These are phyloP conservation scores for Tolypocladium cylindrosporum DNA, from an alignment of 2,329 filamentous ascomycete genomes.

Conservation along the genomic window DNA sequence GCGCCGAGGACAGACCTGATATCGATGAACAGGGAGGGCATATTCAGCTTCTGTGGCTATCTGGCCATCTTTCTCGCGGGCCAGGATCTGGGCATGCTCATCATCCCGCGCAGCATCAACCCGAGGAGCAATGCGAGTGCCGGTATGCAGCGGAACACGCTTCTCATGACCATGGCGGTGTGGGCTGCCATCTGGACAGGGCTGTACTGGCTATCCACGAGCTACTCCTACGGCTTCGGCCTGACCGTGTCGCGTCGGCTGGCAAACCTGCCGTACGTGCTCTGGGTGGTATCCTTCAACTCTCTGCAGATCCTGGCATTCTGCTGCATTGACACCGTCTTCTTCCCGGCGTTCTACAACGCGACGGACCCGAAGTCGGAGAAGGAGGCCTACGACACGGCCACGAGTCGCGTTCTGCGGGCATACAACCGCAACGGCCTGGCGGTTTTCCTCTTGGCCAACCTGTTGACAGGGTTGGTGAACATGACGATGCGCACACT, in stretches of 20 bases:
- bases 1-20: conserved; percentile 70
- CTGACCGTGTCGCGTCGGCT: conserved; percentile 76
- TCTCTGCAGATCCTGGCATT: conserved; percentile 71
- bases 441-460: conserved; percentile 75
- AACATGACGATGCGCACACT: conserved; percentile 83
- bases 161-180: conserved; percentile 52
- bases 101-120: conserved; percentile 54
- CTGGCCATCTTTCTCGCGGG: conserved; percentile 90
- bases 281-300: conserved; percentile 93
- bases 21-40: conserved; percentile 84
- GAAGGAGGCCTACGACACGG: conserved; percentile 50
- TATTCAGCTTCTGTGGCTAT: conserved; percentile 93
- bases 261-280: conserved; percentile 85
- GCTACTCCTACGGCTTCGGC: conserved; percentile 59
- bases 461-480: conserved; percentile 78
- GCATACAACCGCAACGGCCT: conserved; percentile 87
- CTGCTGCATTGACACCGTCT: conserved; percentile 63
- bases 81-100: conserved; percentile 69
- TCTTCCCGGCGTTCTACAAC: conserved; percentile 65
- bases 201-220: conserved; percentile 61
- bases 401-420: conserved; percentile 71
- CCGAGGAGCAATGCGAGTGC: conserved; percentile 30
- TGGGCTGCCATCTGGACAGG: conserved; percentile 60
- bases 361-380: conserved; percentile 46
- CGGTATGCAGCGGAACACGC: conserved; percentile 39